These are phyloP conservation scores for Cyberlindnera lachancei DNA, from an alignment of 805 yeast species.

Conservation along the genomic window DNA sequence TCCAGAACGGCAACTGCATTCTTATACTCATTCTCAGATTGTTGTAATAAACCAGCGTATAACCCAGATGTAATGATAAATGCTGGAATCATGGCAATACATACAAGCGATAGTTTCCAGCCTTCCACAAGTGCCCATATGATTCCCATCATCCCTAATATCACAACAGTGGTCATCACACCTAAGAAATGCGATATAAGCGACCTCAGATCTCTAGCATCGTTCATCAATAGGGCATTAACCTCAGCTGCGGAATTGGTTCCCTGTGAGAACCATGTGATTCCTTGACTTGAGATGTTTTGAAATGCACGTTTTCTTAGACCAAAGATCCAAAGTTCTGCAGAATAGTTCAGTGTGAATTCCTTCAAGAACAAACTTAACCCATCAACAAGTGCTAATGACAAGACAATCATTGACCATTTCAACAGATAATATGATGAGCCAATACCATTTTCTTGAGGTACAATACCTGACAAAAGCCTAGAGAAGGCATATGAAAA, in stretches of 20 bases:
- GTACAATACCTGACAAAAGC: constrained; percentile 56
- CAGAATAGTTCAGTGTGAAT: constrained; percentile 42
- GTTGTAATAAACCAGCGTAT: constrained; percentile 45
- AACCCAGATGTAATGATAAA: constrained; percentile 42
- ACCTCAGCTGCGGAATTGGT: constrained; percentile 41
- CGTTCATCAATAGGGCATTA: constrained; percentile 68
- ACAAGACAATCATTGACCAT: constrained; percentile 66
- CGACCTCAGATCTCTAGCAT: constrained; percentile 66
- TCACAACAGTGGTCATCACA: constrained; percentile 42
- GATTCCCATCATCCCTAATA: constrained; percentile 52
- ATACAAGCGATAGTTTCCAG: constrained; percentile 84
- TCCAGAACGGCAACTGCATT: constrained; percentile 47
- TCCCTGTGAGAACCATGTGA: constrained; percentile 42
- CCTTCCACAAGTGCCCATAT: constrained; percentile 75
- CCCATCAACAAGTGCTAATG: constrained; percentile 60
- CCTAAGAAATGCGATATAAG: constrained; percentile 58
- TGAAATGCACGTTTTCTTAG: constrained; percentile 44
- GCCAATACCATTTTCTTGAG: constrained; percentile 29
- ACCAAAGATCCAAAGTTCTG: constrained; percentile 61
- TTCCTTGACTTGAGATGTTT: constrained; percentile 42
- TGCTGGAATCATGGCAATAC: constrained; percentile 66
- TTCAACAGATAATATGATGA: constrained; percentile 30
- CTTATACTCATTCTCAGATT: constrained; percentile 55
- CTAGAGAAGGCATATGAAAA: constrained; percentile 75
- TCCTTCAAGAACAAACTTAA: constrained; percentile 42